These are phyloP conservation scores for Primulina eburnea DNA, from an alignment of 257 asterid genomes.

Conservation along the genomic window DNA sequence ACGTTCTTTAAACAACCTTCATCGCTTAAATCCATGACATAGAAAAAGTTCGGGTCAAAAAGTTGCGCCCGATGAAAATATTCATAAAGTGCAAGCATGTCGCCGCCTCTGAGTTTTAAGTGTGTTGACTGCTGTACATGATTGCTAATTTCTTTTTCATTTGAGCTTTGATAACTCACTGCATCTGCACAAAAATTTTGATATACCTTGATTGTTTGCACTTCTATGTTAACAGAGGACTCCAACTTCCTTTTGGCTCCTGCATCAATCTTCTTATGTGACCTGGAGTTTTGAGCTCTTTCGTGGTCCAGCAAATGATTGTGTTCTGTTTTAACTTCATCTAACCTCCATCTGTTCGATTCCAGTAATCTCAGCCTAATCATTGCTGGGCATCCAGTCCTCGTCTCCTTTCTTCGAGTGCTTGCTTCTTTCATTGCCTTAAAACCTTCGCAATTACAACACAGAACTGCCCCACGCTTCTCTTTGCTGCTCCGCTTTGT, in stretches of 20 bases:
- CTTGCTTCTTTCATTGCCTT: constrained; percentile 71
- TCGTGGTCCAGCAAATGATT: constrained; percentile 70
- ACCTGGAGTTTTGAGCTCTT: constrained; percentile 52
- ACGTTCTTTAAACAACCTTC: constrained; percentile 52
- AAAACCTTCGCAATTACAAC: constrained; percentile 90
- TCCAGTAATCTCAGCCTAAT: constrained; percentile 68
- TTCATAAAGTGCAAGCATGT: constrained; percentile 32
- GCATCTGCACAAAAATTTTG: constrained; percentile 53
- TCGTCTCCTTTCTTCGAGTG: constrained; percentile 73
- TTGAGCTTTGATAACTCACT: constrained; percentile 42
- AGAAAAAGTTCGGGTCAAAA: constrained; percentile 48
- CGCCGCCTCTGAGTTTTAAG: constrained; percentile 39
- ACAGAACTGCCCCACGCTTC: constrained; percentile 88
- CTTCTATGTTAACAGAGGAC: constrained; percentile 49
- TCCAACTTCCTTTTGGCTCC: constrained; percentile 61
- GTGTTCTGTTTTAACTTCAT: constrained; percentile 68
- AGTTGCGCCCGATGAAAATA: constrained; percentile 41
- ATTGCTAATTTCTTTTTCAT: constrained; percentile 33
- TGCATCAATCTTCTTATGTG: constrained; percentile 53
- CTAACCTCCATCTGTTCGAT: constrained; percentile 71
- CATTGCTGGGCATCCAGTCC: constrained; percentile 88
- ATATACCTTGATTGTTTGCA: constrained; percentile 59
- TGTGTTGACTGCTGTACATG: constrained; percentile 25
- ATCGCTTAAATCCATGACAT: constrained; percentile 47
- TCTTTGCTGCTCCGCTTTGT: constrained; percentile 83